Evolutionary conservation across 208 protist species (phyloP), one percentile per base, ranked within the genome.

Genomic region (Naegleria lovaniensis): DNA sequence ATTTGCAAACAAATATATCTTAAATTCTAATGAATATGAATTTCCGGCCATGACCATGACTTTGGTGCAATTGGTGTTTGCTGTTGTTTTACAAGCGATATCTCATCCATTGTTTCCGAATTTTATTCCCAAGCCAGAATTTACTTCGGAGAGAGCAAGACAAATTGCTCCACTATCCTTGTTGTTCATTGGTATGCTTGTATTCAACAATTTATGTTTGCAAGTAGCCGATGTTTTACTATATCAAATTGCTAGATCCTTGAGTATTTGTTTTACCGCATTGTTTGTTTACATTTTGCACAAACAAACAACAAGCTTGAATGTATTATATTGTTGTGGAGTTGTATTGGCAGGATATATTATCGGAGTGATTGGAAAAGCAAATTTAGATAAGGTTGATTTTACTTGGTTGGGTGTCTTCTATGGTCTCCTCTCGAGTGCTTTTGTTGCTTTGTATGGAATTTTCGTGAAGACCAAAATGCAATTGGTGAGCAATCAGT

Each of bases 141-240:
- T 95, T 38, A 92, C 92, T n/a, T 16, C 79, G 9, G 41, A 87
- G 39, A 94, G 67, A 0, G 91, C 92, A 13, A 15, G 87, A 19
- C 91, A 92, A 58, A 87, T 95, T 22, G 1, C 94, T 15, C 95
- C 95, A n/a, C 88, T 96, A 0, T 92, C 93, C 6, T 29, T 91
- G 11, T 52, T 95, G 29, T 95, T 94, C 87, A 90, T 94, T 3
- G 25, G 67, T n/a, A 96, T 96, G 95, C 85, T 96, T 36, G 91
- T 90, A 67, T 94, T 95, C 48, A 97, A 97, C 90, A 97, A 97
- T 85, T 88, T 96, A 22, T 96, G 95, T 90, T 91, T 97, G 7
- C 90, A 95, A 91, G 95, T 93, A 40, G 93, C 96, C 11, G 92
- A 93, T 39, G 94, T 97, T 59, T 94, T 93, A 15, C 95, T 95